Percentiles rank a stretch among this genome's conserved stretches.
phyloP scores from a whole-genome alignment of 306 rosid species.

The Quillaja saponaria region DNA sequence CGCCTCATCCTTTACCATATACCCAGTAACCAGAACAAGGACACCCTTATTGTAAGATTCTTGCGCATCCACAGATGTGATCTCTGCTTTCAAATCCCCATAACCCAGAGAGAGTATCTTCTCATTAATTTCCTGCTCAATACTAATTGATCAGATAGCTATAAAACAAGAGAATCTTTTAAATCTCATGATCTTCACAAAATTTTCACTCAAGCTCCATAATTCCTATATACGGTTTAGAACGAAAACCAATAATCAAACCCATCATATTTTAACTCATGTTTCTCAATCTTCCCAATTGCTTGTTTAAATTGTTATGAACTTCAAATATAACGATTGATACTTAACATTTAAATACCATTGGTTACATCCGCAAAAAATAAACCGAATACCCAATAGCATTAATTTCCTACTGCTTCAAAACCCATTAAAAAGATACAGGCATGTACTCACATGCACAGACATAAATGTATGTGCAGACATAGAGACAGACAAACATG shows the following conservation, averaged over 20 bases:
- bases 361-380: neutral
- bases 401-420: neutral
- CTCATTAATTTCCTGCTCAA: conserved; percentile 69
- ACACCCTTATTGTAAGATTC: conserved; percentile 77
- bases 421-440: neutral
- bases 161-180: neutral
- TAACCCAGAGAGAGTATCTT: conserved; percentile 71
- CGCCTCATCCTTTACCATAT: conserved; percentile 50
- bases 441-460: neutral
- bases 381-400: neutral
- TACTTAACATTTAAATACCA: neutral
- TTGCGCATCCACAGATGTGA: conserved; percentile 80
- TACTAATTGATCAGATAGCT: neutral
- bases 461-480: neutral
- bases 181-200: neutral
- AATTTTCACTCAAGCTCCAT: neutral
- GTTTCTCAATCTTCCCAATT: neutral
- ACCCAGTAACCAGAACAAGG: conserved; percentile 84
- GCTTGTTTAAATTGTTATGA: neutral
- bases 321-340: neutral
- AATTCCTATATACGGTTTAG: neutral
- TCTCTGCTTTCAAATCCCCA: conserved; percentile 53
- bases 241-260: neutral
- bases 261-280: neutral
- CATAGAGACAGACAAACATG: neutral